These are phyloP conservation scores for Phyllosticta citriasiana DNA, from an alignment of 2,329 filamentous ascomycete species.

Conservation along the genomic window DNA sequence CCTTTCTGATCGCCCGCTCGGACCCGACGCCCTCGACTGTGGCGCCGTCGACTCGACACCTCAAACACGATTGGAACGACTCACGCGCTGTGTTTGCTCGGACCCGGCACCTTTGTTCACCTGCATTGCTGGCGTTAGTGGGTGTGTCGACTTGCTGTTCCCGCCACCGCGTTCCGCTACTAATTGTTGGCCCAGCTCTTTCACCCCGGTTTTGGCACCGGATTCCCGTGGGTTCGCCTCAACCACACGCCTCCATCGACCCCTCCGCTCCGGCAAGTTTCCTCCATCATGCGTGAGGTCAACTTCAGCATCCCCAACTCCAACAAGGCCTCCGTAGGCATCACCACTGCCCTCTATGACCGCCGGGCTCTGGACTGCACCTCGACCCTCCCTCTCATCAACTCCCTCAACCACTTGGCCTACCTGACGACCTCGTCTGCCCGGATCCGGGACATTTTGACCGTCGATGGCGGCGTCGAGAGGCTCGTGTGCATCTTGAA, in stretches of 20 bases:
- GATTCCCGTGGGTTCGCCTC: neutral
- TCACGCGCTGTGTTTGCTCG: constrained; percentile 7
- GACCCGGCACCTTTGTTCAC: constrained; percentile 7
- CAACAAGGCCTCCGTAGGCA: constrained; percentile 98
- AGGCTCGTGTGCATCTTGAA: constrained; percentile 95
- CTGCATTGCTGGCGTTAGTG: constrained; percentile 12
- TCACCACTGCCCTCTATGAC: constrained; percentile 96
- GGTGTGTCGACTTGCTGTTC: constrained; percentile 1
- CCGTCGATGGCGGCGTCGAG: constrained; percentile 97
- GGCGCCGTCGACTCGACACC: constrained; percentile 4
- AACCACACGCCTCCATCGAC: neutral
- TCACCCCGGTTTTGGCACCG: constrained; percentile 15
- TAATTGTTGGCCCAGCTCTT: constrained; percentile 18
- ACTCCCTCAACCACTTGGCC: constrained; percentile 96
- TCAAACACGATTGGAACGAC: constrained; percentile 4
- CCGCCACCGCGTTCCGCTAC: constrained; percentile 19
- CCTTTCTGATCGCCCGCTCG: constrained; percentile 8
- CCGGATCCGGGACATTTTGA: constrained; percentile 93
- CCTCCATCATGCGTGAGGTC: constrained; percentile 85
- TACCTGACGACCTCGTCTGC: constrained; percentile 97
- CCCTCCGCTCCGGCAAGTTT: neutral
- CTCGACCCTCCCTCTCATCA: constrained; percentile 93
- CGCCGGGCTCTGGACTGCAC: constrained; percentile 96
- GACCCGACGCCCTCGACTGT: constrained; percentile 2
- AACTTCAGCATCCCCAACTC: constrained; percentile 99